Percentiles rank a stretch among this genome's conserved stretches.
phyloP scores from a whole-genome alignment of 495 filamentous ascomycete genomes.

The Penicillium goetzii region DNA sequence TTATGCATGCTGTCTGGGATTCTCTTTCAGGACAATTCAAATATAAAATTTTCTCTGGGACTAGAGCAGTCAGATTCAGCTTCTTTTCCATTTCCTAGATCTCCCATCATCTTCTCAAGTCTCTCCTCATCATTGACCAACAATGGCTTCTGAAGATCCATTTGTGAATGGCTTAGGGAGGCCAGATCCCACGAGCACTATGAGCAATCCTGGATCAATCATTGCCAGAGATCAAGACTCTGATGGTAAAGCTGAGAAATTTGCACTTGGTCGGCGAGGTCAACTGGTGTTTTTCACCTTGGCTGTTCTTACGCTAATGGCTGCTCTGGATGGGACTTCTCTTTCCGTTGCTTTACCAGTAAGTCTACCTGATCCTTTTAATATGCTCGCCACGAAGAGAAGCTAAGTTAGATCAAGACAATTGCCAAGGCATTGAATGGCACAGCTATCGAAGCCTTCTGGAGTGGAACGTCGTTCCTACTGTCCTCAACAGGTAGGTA shows the following conservation, averaged over 20 bases:
- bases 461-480: conserved; percentile 60
- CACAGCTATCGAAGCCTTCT: conserved; percentile 61
- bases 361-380: conserved; percentile 18
- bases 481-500: conserved; percentile 47
- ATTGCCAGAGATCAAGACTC: neutral
- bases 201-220: conserved; percentile 15
- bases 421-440: conserved; percentile 50
- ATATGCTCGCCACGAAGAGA: neutral
- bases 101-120: neutral
- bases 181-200: conserved; percentile 3
- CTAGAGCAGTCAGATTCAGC: neutral
- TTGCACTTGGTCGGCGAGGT: conserved; percentile 32
- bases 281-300: conserved; percentile 51
- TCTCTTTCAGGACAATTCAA: neutral
- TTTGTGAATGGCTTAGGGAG: conserved; percentile 18
- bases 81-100: neutral
- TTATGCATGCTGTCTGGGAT: neutral
- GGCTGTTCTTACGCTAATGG: conserved; percentile 64
- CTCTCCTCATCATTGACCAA: neutral
- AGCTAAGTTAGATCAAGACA: conserved; percentile 23
- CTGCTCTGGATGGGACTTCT: conserved; percentile 74
- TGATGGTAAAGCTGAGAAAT: conserved; percentile 21
- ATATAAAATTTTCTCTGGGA: neutral
- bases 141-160: conserved; percentile 15
- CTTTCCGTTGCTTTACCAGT: conserved; percentile 74